phyloP scores from a whole-genome alignment of 306 rosid species.

The Fagus crenata region DNA sequence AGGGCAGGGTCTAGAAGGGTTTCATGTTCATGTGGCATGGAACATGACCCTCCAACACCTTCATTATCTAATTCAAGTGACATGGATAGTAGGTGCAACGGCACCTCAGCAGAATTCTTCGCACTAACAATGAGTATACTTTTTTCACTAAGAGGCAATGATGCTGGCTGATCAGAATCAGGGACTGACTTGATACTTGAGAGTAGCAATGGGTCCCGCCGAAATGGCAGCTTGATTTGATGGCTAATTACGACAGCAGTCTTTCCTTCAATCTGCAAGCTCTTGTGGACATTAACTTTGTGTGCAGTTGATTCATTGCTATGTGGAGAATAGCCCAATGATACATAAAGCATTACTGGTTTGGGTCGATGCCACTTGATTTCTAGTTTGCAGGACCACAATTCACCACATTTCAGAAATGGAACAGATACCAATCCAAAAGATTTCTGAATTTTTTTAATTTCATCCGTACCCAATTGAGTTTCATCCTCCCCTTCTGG shows the following conservation, averaged over 20 bases:
- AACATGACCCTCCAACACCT: conserved; percentile 46
- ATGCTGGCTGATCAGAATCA: conserved; percentile 50
- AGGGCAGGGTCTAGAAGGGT: conserved; percentile 49
- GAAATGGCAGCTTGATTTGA: conserved; percentile 67
- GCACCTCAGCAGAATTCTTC: conserved; percentile 69
- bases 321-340: conserved; percentile 68
- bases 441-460: conserved; percentile 74
- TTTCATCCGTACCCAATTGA: conserved; percentile 52
- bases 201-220: conserved; percentile 71
- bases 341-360: conserved; percentile 86
- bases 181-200: conserved; percentile 61
- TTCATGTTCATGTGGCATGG: conserved; percentile 52
- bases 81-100: conserved; percentile 60
- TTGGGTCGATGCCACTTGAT: conserved; percentile 94
- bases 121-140: conserved; percentile 63
- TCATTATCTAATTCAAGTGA: conserved; percentile 61
- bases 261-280: conserved; percentile 92
- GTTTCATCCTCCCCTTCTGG: conserved; percentile 65
- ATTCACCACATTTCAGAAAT: conserved; percentile 63
- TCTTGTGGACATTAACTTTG: conserved; percentile 76
- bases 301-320: conserved; percentile 51
- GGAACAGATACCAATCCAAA: conserved; percentile 93
- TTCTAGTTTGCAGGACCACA: conserved; percentile 91
- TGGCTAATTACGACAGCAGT: conserved; percentile 67
- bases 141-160: conserved; percentile 68